These are phyloP conservation scores for Populus simonii DNA, from an alignment of 345 rosid species.

Conservation along the genomic window DNA sequence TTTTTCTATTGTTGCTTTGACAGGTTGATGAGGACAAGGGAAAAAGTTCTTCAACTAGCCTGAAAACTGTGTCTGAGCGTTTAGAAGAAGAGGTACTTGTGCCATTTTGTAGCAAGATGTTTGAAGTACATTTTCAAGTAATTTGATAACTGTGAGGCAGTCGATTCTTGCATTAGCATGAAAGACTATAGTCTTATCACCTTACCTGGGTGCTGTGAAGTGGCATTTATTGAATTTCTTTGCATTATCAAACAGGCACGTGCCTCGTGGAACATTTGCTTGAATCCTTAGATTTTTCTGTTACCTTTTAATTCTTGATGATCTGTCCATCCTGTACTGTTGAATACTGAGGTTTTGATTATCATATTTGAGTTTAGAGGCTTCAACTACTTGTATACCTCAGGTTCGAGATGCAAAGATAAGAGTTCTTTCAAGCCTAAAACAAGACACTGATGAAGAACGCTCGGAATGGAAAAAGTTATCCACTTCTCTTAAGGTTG, in stretches of 20 bases:
- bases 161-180: neutral
- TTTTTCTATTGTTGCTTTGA: slow-evolving; percentile 5
- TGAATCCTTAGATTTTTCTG: neutral
- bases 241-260: neutral
- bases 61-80: slow-evolving; percentile 64
- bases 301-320: neutral
- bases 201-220: neutral
- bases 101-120: neutral
- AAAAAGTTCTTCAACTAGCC: slow-evolving; percentile 50
- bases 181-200: neutral
- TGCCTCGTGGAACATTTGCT: neutral
- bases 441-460: slow-evolving; percentile 76
- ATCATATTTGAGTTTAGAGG: neutral
- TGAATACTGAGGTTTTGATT: neutral
- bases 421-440: slow-evolving; percentile 65
- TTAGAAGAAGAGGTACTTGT: slow-evolving; percentile 74
- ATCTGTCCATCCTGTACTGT: neutral
- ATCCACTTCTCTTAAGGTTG: slow-evolving; percentile 66
- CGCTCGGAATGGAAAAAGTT: slow-evolving; percentile 72
- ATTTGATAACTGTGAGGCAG: neutral
- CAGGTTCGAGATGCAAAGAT: slow-evolving; percentile 89
- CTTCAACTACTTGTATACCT: slow-evolving; percentile 17
- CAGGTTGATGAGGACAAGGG: slow-evolving; percentile 79
- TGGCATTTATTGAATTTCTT: neutral
- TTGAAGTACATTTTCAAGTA: too few species aligned